Base-by-base conservation (phyloP, 768 basidiomycete genomes). In the Rhizopogon rudus region DNA sequence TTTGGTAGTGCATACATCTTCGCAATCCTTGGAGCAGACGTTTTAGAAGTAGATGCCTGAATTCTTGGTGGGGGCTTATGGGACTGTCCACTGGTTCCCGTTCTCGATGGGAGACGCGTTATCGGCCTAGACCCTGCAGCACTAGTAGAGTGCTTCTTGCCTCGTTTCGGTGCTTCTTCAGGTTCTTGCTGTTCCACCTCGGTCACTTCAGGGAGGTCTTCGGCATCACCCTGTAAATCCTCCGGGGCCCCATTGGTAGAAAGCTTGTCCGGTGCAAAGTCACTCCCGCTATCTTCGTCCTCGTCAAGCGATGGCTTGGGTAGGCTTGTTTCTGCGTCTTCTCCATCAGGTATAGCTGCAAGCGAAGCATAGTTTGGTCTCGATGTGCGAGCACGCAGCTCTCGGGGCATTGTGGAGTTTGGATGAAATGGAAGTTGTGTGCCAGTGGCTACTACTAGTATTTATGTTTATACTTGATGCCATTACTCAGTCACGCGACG, bases 1-100 rank as follows among this genome's bases (percentile, higher is more conserved):
- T 79, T 80, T 0, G 86, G 87, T 12, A 86, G 73, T 16, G 76
- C 69, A 57, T 86, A 81, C 63, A 75, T 80, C 64, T 85, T 71
- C 6, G 60, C 58, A 5, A 44, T 10, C n/a, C 69, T 66, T 3
- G 59, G 45, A 22, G 57, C 52, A 35, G 61, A 33, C 44, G 42
- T 54, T 3, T 58, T 46, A 9, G 57, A 43, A 39, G 58, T 50
- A 14, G 53, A 51, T 3, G 52, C 17, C 31, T 56, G 56, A 44
- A 55, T 53, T 45, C 9, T 60, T 3, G 52, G 58, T 41, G 64
- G 68, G 40, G 61, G 65, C 53, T 57, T 64, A 25, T 61, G 64
- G 12, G 55, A 51, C 37, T 45, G 57, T 9, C 56, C 57, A 33
- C 9, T 31, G 31, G 62, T 62, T 13, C 55, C 55, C 2, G 51